Percentiles rank a stretch among this genome's conserved stretches.
Conservation (phyloP, 805 yeast species). For the Myxozyma monticola region DNA sequence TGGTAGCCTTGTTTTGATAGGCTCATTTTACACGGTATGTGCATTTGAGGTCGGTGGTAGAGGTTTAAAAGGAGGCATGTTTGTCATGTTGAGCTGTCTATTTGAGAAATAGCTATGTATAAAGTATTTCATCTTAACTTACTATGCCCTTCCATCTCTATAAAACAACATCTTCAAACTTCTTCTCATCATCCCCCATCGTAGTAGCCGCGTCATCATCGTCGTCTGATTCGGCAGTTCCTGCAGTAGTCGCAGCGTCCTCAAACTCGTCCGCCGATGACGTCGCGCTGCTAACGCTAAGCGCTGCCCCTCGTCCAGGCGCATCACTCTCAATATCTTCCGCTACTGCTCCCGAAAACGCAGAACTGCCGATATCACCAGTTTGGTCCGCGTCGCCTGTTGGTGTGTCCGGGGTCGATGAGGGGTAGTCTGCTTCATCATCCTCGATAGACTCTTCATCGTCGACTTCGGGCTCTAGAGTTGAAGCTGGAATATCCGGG, state of each 20-base stretch:
- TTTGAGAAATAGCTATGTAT: background rate
- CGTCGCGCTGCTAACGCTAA: background rate
- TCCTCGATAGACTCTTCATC: no score
- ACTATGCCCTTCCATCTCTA: background rate
- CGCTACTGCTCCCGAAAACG: conserved; percentile 8
- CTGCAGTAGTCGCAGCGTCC: conserved; percentile 15
- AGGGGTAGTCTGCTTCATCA: no score
- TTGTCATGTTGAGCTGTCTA: no score
- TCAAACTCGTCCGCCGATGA: conserved; percentile 15
- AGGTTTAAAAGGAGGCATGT: no score
- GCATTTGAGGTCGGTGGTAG: no score
- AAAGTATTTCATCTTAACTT: background rate
- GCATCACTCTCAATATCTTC: background rate
- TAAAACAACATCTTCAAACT: conserved; percentile 17
- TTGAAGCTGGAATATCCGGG: no score
- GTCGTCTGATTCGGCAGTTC: conserved; percentile 1
- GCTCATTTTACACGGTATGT: no score
- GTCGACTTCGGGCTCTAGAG: no score
- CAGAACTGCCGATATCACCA: conserved; percentile 8
- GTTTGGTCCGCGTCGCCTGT: no score
- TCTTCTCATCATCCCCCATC: conserved; percentile 5
- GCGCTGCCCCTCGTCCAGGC: no score
- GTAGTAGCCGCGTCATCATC: conserved; percentile 8
- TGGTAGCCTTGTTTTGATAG: no score
- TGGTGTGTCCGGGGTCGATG: no score